These are phyloP conservation scores for Trichoderma citrinoviride DNA, from an alignment of 2,329 filamentous ascomycete genomes.

Conservation along the genomic window DNA sequence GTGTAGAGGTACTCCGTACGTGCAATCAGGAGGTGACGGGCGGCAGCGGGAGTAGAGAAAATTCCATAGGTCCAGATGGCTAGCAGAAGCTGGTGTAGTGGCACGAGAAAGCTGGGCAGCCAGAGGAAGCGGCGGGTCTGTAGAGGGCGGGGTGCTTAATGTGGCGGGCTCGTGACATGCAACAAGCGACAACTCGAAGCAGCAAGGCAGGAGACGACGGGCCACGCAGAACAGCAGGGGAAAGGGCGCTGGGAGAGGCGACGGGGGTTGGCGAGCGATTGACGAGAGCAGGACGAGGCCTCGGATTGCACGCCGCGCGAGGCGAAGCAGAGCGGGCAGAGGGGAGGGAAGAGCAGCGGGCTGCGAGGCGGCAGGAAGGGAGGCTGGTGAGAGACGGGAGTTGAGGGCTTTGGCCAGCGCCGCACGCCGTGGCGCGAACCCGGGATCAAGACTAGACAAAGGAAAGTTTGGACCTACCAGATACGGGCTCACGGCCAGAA, in stretches of 20 bases:
- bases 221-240: neutral
- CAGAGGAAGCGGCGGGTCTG: conserved; percentile 22
- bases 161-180: conserved; percentile 24
- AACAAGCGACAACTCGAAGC: conserved; percentile 23
- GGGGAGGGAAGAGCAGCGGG: neutral
- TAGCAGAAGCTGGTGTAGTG: conserved; percentile 19
- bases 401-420: conserved; percentile 14
- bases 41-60: conserved; percentile 19
- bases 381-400: neutral
- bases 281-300: neutral
- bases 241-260: neutral
- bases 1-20: conserved; percentile 26
- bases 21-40: conserved; percentile 25
- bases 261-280: neutral
- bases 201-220: conserved; percentile 14
- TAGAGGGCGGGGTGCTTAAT: conserved; percentile 24
- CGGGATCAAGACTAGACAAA: neutral
- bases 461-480: conserved; percentile 13
- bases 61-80: conserved; percentile 22
- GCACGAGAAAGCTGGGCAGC: conserved; percentile 21
- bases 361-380: neutral
- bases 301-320: neutral
- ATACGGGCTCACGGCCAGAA: neutral
- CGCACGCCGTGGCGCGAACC: neutral
- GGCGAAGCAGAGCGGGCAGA: neutral